These are phyloP conservation scores for Picochlorum sp. DNA, from an alignment of 139 green algal species.

Conservation along the genomic window DNA sequence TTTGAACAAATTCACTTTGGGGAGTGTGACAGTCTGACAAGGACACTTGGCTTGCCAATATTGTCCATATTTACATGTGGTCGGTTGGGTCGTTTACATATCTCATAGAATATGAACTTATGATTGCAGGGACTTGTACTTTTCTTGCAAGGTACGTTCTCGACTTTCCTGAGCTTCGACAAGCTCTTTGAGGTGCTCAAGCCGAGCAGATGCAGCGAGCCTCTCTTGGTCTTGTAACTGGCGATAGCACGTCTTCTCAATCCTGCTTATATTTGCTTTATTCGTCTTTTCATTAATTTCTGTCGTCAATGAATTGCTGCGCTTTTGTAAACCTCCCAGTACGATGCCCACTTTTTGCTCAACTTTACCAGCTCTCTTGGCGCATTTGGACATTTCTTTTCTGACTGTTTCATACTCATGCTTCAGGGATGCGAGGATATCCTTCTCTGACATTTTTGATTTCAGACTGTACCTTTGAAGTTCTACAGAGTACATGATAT, in stretches of 20 bases:
- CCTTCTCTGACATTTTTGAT: constrained; percentile 37
- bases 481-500: constrained; percentile 63
- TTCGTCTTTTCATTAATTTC: constrained; percentile 19
- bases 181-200: constrained; percentile 39
- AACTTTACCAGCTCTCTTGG: constrained; percentile 61
- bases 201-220: constrained; percentile 39
- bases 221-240: constrained; percentile 58
- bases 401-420: constrained; percentile 47
- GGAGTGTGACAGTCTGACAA: no score
- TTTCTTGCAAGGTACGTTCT: constrained; percentile 61
- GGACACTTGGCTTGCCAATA: no score
- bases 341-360: constrained; percentile 52
- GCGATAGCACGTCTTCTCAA: constrained; percentile 44
- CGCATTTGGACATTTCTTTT: constrained; percentile 67
- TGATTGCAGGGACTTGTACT: constrained; percentile 14
- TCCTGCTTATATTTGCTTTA: constrained; percentile 1
- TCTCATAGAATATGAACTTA: no score
- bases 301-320: constrained; percentile 32
- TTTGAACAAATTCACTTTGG: no score
- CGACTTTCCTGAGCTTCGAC: constrained; percentile 39
- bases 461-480: constrained; percentile 39
- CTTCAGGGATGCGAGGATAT: constrained; percentile 47
- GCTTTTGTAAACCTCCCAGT: constrained; percentile 43
- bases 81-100: no score
- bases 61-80: no score